Evolutionary conservation across 2,329 filamentous ascomycete genomes (phyloP), one percentile per base, ranked within the genome.

Genomic region (Penicillium sp.): DNA sequence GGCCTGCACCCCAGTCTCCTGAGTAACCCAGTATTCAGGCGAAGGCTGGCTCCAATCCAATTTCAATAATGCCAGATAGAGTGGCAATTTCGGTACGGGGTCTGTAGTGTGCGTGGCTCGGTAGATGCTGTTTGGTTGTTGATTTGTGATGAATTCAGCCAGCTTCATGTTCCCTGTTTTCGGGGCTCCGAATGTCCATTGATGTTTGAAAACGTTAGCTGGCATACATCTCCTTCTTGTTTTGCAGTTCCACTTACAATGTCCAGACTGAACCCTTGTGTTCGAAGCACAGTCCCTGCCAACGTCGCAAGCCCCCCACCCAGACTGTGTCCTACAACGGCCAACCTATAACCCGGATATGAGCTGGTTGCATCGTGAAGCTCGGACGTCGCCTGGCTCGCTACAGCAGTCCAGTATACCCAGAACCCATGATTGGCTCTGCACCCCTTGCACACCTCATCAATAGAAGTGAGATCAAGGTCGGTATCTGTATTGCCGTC

Each of bases 21-120:
- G 33, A 17, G 43, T 44, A 31, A 52, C 12, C 50, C 50, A 52
- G 26, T 31, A 52, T 45, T 52, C 50, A 38, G 50, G 50, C 9
- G 50, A 52, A 31, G 50, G 41, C 22, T 52, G 50, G 7, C 41
- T 46, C 31, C 43, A 52, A 17, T 38, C 50, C 4, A 52, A 45
- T 12, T 38, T 41, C 4, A 52, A 45, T 12, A 38, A 45, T 3
- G 30, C 30, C 9, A 45, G 14, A 7, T 36, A 38, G 25, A 30
- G 16, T 10, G 50, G 50, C 5, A 46, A n/a, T 25, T 22, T 37
- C 17, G 50, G 50, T 2, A 52, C n/a, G 3, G 43, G 31, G 16
- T 52, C 50, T 25, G 42, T 46, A 17, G 33, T n/a, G 31, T 52
- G 50, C 0, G 50, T 52, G 26, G 17, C 50, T 25, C 50, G 33